phyloP scores from a whole-genome alignment of 257 asterid species.

The Cordia subcordata region DNA sequence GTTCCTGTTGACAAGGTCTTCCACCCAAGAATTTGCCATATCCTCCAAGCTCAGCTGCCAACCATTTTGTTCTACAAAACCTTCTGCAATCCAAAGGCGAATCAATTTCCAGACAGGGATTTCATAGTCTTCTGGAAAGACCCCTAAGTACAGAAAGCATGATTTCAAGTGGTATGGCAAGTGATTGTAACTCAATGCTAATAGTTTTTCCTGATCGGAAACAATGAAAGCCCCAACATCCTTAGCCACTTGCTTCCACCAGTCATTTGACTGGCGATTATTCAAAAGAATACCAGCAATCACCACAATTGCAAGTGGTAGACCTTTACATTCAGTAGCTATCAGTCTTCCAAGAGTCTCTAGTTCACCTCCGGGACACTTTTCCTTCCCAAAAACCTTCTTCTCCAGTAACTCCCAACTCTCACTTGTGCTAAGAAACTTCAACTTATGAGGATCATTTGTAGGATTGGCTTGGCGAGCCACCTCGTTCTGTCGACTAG shows the following conservation, averaged over 20 bases:
- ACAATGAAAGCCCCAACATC: constrained; percentile 12
- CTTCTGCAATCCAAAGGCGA: constrained; percentile 49
- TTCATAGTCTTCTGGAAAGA: constrained; percentile 35
- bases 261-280: constrained; percentile 4
- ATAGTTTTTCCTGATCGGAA: neutral
- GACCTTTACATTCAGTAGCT: constrained; percentile 29
- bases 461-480: constrained; percentile 19
- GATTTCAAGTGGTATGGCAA: constrained; percentile 35
- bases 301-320: constrained; percentile 40
- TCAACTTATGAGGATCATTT: constrained; percentile 24
- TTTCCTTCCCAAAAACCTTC: constrained; percentile 26
- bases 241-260: constrained; percentile 26
- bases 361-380: constrained; percentile 20
- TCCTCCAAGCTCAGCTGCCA: constrained; percentile 24
- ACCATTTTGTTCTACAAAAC: constrained; percentile 23
- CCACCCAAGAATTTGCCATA: constrained; percentile 27
- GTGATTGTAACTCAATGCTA: constrained; percentile 36
- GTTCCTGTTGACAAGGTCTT: constrained; percentile 38
- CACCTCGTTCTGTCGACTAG: constrained; percentile 32
- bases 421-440: constrained; percentile 16
- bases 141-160: constrained; percentile 45
- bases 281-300: constrained; percentile 22
- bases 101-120: constrained; percentile 31
- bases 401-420: constrained; percentile 39
- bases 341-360: constrained; percentile 17